Evolutionary conservation across 176 grass and related monocot species (phyloP), one percentile per base, ranked within the genome.

Genomic region (Rhynchospora tenuis): DNA sequence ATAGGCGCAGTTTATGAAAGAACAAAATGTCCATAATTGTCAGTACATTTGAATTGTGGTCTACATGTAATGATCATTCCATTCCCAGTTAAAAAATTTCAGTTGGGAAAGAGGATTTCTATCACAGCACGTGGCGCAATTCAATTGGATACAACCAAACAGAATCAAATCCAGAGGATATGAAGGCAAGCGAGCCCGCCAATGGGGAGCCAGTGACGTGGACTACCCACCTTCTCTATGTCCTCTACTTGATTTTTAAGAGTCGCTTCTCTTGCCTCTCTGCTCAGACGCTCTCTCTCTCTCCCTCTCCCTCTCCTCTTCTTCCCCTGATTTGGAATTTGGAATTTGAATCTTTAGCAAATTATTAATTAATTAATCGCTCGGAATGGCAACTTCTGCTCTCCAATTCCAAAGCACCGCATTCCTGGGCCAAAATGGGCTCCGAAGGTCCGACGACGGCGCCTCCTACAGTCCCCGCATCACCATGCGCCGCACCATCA

Each of bases 401-500:
- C 54, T 80, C 28, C 78, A 80, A 44, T 28, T 80, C 28, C 78
- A 80, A 44, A 27, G 52, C 54, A 42, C 78, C 8, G 52, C 73
- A 62, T 59, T 80, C 29, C 4, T 45, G 4, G 59, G 80, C 80
- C 80, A 82, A 65, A 82, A 48, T 50, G 42, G 6, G 60, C 3
- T 82, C 22, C 43, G 58, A 43, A 82, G 50, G 61, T 51, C 80
- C 45, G 24, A 15, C 24, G 4, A 51, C 22, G 6, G 38, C 58
- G n/a, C n/a, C 46, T 42, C 65, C 5, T 42, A 29, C n/a, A 31
- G 29, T 11, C 23, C 56, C 54, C 80, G 80, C 61, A 82, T 82
- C 59, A 82, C 80, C 19, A 82, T 82, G 80, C 80, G 80, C 45
- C 80, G 80, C n/a, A 82, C 80, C 11, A 12, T 82, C 43, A 82